A percentile compares a stretch with the other conserved stretches of the same genome.
These are phyloP conservation scores for Thalassia testudinum DNA, from an alignment of 116 monocot species.

Conservation along the genomic window DNA sequence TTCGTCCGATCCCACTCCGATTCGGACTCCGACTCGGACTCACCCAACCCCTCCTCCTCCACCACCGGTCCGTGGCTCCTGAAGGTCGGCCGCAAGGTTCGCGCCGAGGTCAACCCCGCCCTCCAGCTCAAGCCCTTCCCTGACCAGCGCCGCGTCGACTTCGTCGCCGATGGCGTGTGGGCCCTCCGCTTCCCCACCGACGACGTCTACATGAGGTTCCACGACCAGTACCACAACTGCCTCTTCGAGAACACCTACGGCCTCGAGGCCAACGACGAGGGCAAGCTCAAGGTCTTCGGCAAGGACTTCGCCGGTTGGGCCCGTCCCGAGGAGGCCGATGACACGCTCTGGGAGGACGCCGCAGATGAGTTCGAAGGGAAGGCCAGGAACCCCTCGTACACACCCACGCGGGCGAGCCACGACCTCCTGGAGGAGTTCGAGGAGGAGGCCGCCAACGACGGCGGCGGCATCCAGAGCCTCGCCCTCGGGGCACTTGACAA, in stretches of 20 bases:
- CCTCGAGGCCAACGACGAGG: conserved; percentile 47
- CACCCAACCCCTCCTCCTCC: conserved; percentile 2
- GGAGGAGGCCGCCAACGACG: conserved; percentile 65
- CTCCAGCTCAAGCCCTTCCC: conserved; percentile 82
- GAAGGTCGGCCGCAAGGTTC: conserved; percentile 48
- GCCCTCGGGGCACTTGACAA: conserved; percentile 89
- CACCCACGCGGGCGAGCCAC: conserved; percentile 17
- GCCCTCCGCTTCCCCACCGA: conserved; percentile 48
- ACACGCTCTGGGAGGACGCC: conserved; percentile 85
- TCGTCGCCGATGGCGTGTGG: conserved; percentile 87
- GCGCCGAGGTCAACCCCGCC: conserved; percentile 33
- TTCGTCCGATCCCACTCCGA: conserved; percentile 38
- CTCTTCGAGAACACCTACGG: conserved; percentile 77
- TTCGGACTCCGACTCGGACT: conserved; percentile 5
- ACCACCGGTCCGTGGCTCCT: conserved; percentile 36
- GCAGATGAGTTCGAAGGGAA: conserved; percentile 37
- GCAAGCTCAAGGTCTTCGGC: conserved; percentile 51
- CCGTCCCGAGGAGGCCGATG: conserved; percentile 48
- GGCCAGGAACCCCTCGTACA: conserved; percentile 7
- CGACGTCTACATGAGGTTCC: conserved; percentile 36
- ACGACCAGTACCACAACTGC: conserved; percentile 36
- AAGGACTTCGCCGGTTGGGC: conserved; percentile 97
- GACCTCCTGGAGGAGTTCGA: conserved; percentile 79
- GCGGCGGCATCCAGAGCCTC: conserved; percentile 72
- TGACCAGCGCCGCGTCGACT: conserved; percentile 72